Conservation (phyloP, 495 filamentous ascomycete genomes). For the Opeltia flavorubescens region DNA sequence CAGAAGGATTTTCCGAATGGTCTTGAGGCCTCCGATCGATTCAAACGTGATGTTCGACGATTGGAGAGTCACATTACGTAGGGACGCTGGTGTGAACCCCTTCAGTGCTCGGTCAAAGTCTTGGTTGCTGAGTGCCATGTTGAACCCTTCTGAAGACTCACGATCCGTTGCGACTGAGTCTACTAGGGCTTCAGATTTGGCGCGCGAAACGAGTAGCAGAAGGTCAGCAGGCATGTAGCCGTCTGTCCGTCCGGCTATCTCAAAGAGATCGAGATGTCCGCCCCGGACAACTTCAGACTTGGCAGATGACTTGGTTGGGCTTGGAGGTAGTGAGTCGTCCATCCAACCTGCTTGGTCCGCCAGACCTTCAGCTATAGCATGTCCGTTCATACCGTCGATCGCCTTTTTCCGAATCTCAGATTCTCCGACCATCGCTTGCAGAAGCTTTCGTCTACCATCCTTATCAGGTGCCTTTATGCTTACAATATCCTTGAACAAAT, state of each 20-base stretch:
- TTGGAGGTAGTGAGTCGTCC: conserved; percentile 41
- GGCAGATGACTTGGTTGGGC: conserved; percentile 31
- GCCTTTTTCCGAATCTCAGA: conserved; percentile 13
- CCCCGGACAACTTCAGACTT: conserved; percentile 53
- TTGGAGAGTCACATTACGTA: conserved; percentile 87
- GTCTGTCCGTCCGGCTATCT: conserved; percentile 83
- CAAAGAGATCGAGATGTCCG: conserved; percentile 73
- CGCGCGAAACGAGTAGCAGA: conserved; percentile 68
- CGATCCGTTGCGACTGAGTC: conserved; percentile 36
- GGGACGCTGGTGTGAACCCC: conserved; percentile 86
- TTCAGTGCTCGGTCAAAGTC: conserved; percentile 77
- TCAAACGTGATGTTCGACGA: conserved; percentile 76
- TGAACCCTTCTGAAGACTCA: conserved; percentile 18
- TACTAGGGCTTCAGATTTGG: conserved; percentile 82
- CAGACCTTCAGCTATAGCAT: conserved; percentile 25
- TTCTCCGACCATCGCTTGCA: conserved; percentile 47
- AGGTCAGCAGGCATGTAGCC: conserved; percentile 97
- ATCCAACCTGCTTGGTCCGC: conserved; percentile 53
- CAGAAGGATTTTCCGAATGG: conserved; percentile 72
- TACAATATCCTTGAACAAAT: conserved; percentile 73
- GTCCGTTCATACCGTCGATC: conserved; percentile 19
- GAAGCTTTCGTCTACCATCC: conserved; percentile 66
- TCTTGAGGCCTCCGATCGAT: conserved; percentile 76
- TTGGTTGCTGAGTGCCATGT: conserved; percentile 45
- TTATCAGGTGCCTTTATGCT: conserved; percentile 80